Conservation (phyloP, 768 basidiomycete genomes). For the Cantharellus anzutake region DNA sequence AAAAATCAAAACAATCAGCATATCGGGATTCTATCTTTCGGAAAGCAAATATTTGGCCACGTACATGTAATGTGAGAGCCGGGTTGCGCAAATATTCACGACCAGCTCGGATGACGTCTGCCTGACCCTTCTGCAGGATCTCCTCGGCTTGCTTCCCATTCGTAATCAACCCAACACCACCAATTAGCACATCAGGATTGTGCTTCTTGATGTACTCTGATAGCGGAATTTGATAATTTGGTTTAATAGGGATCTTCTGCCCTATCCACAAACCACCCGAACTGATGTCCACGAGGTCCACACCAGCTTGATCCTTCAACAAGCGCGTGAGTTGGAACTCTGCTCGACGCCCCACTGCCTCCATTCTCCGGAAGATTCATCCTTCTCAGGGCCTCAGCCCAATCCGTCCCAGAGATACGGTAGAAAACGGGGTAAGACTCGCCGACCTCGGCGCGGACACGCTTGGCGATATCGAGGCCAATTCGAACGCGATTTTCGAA, state of each 20-base stretch:
- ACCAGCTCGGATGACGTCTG: slow-evolving; percentile 50
- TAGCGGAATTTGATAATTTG: slow-evolving; percentile 42
- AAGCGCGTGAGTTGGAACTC: slow-evolving; percentile 37
- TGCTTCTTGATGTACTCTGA: slow-evolving; percentile 45
- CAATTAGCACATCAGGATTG: slow-evolving; percentile 33
- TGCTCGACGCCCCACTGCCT: slow-evolving; percentile 65
- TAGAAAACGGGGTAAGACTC: slow-evolving; percentile 49
- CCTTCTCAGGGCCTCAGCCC: slow-evolving; percentile 38
- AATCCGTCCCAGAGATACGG: slow-evolving; percentile 48
- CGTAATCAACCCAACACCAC: slow-evolving; percentile 57
- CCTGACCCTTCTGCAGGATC: slow-evolving; percentile 42
- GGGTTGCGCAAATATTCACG: slow-evolving; percentile 47
- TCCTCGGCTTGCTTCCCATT: slow-evolving; percentile 41
- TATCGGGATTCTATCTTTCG: slow-evolving; percentile 14
- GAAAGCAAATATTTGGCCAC: background rate
- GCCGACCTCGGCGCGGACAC: slow-evolving; percentile 37
- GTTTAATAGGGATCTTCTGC: slow-evolving; percentile 44
- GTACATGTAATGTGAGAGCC: slow-evolving; percentile 32
- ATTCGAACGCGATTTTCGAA: slow-evolving; percentile 57
- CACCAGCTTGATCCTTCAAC: slow-evolving; percentile 28
- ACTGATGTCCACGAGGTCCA: too few relatives aligned
- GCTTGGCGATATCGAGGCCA: slow-evolving; percentile 35
- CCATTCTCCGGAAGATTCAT: slow-evolving; percentile 33
- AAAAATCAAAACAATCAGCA: too few relatives aligned
- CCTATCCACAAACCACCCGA: too few relatives aligned